phyloP scores from a whole-genome alignment of 768 basidiomycete genomes.

The Clathrus columnatus region DNA sequence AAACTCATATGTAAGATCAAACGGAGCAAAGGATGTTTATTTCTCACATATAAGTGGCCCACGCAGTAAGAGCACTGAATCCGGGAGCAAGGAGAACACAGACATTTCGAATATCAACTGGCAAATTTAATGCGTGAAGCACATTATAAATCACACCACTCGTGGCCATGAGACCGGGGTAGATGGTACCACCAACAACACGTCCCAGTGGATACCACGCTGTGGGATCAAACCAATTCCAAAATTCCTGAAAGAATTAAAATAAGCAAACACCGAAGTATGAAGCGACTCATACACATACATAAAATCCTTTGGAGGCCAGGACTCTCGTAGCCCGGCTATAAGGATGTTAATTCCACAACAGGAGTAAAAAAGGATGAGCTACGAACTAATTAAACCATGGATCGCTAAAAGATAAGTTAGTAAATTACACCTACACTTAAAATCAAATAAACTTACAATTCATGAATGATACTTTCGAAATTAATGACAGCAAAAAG shows the following conservation, averaged over 20 bases:
- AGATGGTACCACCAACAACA: slow-evolving; percentile 96
- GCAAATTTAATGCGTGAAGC: slow-evolving; percentile 80
- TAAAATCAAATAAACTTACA: slow-evolving; percentile 46
- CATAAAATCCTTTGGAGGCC: slow-evolving; percentile 92
- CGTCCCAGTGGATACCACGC: slow-evolving; percentile 99
- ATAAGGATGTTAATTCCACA: slow-evolving; percentile 12
- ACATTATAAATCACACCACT: slow-evolving; percentile 94
- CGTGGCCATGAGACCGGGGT: slow-evolving; percentile 97
- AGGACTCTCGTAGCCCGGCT: slow-evolving; percentile 92
- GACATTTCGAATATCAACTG: slow-evolving; percentile 94
- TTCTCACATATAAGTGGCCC: slow-evolving; percentile 88
- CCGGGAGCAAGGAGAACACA: slow-evolving; percentile 96
- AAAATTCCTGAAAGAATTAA: slow-evolving; percentile 77
- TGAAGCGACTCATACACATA: slow-evolving; percentile 30
- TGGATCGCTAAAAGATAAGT: slow-evolving; percentile 60
- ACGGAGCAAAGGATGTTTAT: neutral
- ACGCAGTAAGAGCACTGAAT: slow-evolving; percentile 93
- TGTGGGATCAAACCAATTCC: slow-evolving; percentile 99
- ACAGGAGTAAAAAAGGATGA: slow-evolving; percentile 10
- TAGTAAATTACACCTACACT: slow-evolving; percentile 2
- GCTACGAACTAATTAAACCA: slow-evolving; percentile 96
- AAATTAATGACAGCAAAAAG: slow-evolving; percentile 97
- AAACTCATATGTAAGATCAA: neutral
- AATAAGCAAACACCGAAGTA: slow-evolving; percentile 5
- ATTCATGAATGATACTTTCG: slow-evolving; percentile 99